These are phyloP conservation scores for Penicillium ochrochloron DNA, from an alignment of 495 filamentous ascomycete genomes.

Conservation along the genomic window DNA sequence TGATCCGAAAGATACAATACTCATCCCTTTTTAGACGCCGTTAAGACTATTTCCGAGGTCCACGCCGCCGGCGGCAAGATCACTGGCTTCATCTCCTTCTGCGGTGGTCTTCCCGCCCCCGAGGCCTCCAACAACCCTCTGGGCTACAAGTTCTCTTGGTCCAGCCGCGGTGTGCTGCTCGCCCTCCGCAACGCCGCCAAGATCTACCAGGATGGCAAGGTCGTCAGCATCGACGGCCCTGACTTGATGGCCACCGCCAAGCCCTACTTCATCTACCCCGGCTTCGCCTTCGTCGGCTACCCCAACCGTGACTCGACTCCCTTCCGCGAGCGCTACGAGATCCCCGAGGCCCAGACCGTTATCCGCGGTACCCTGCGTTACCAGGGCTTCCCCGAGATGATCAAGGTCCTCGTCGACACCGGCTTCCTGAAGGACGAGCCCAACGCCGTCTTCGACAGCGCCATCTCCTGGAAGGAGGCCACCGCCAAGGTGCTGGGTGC, in stretches of 20 bases:
- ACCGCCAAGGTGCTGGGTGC: constrained; percentile 74
- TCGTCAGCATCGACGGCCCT: constrained; percentile 60
- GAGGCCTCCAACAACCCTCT: constrained; percentile 89
- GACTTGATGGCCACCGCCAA: constrained; percentile 87
- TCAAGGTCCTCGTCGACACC: constrained; percentile 83
- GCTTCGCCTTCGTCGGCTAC: constrained; percentile 90
- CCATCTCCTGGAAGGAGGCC: constrained; percentile 79
- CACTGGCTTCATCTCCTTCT: constrained; percentile 81
- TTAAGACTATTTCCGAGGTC: constrained; percentile 82
- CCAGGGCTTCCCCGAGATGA: constrained; percentile 84
- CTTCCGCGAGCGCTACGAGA: constrained; percentile 86
- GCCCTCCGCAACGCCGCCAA: constrained; percentile 85
- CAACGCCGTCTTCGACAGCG: constrained; percentile 61
- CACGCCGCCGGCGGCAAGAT: constrained; percentile 88
- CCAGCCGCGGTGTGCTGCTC: constrained; percentile 81
- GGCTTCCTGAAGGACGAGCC: constrained; percentile 77
- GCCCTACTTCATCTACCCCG: constrained; percentile 89
- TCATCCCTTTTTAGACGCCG: constrained; percentile 68
- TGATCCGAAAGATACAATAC: not conserved
- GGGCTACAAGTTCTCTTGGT: constrained; percentile 96
- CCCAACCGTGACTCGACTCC: constrained; percentile 88
- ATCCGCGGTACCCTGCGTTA: constrained; percentile 79
- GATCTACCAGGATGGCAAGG: constrained; percentile 78
- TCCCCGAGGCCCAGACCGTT: constrained; percentile 71
- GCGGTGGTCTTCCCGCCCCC: constrained; percentile 83